Base-by-base conservation (phyloP, 352 stramenopile genomes). In the Phytophthora tentaculata region DNA sequence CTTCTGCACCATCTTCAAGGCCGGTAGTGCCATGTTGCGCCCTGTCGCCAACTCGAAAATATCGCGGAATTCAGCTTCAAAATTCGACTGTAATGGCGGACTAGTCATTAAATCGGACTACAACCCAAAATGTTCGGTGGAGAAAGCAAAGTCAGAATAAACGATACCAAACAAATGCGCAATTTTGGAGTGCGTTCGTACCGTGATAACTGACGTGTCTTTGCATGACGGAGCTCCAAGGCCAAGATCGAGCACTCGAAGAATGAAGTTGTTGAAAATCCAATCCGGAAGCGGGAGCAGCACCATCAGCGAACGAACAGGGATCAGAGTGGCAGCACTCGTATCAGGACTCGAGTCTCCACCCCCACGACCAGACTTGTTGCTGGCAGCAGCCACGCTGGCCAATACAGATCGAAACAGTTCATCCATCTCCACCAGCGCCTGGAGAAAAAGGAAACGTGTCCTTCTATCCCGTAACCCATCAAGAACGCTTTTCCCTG, bases 271-370 rank as follows among this genome's bases (percentile, higher is more conserved):
- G 37, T 88, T 88, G 68, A 96, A 96, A 16, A 96, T 57, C 71
- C 72, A 83, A 69, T 96, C 76, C 2, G 88, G 86, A 23, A 96
- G 66, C 17, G 83, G 86, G 26, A 96, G 74, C 26, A 96, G 53
- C 26, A 90, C 73, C 81, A 94, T 89, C 17, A 96, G 48, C 13
- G 74, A 77, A 41, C 77, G 74, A 41, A 91, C 77, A 26, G 86
- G 79, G 37, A 96, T 65, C 22, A 89, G 80, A 28, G 83, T 88
- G 47, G 72, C 76, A 17, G 74, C 83, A 24, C 82, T 88, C 6
- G 77, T 79, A 51, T 96, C 86, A 1, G 86, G 84, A 12, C 59
- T 61, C 5, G 69, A 78, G 22, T 71, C 48, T 17, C 56, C 47
- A 51, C 60, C 50, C 19, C n/a, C 52, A 39, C 49, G 61, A 7